phyloP scores from a whole-genome alignment of 495 filamentous ascomycete genomes.

The Xylaria telfairii region DNA sequence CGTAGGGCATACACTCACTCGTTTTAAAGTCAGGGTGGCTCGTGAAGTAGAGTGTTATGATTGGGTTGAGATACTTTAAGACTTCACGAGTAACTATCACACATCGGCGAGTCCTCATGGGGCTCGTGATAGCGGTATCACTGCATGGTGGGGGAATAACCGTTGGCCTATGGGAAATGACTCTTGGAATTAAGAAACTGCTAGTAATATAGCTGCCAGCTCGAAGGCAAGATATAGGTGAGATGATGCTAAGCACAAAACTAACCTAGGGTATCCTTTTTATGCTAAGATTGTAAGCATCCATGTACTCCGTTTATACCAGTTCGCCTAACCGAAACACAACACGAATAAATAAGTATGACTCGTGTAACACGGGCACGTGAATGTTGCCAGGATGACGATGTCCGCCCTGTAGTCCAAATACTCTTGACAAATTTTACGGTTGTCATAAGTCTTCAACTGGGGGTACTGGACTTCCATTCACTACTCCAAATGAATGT shows the following conservation, averaged over 20 bases:
- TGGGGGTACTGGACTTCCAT: conserved; percentile 57
- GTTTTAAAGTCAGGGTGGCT: too few species aligned
- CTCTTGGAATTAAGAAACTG: neutral
- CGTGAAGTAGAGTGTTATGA: too few species aligned
- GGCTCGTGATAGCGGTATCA: too few species aligned
- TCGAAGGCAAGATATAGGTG: neutral
- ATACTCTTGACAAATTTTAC: neutral
- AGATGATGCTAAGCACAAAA: neutral
- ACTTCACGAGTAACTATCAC: too few species aligned
- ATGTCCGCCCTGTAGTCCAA: neutral
- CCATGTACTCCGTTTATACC: neutral
- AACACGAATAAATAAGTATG: neutral
- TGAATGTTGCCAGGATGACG: neutral
- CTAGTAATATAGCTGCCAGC: neutral
- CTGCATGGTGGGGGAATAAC: neutral
- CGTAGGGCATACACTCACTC: too few species aligned
- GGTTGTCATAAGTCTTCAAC: neutral
- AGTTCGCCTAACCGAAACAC: neutral
- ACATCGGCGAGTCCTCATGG: too few species aligned
- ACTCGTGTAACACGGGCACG: neutral
- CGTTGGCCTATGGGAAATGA: neutral
- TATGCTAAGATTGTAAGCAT: neutral
- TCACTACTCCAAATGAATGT: conserved; percentile 94
- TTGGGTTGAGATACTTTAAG: too few species aligned
- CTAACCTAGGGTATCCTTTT: conserved; percentile 2